phyloP scores from a whole-genome alignment of 169 alveolate genomes.

The Pseudocohnilembus persalinus region DNA sequence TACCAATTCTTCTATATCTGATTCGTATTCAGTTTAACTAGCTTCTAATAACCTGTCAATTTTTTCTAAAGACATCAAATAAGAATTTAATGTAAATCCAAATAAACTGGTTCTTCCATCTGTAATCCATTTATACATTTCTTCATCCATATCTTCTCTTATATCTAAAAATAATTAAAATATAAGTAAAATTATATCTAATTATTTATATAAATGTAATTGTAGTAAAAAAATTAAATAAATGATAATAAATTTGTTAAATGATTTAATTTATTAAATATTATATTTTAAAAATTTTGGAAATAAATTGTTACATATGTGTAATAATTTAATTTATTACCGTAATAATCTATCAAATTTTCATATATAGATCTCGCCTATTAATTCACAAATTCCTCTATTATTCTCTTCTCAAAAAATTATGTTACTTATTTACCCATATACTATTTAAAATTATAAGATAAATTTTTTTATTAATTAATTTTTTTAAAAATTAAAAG shows the following conservation, averaged over 20 bases:
- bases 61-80: neutral
- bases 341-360: neutral
- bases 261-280: too few relatives aligned
- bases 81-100: neutral
- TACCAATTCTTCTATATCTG: neutral
- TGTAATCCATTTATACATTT: neutral
- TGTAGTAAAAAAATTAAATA: too few relatives aligned
- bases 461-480: too few relatives aligned
- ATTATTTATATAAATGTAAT: too few relatives aligned
- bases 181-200: too few relatives aligned
- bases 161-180: too few relatives aligned
- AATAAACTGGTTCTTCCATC: neutral
- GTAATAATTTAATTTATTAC: neutral
- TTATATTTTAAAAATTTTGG: neutral
- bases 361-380: neutral
- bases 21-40: neutral
- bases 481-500: too few relatives aligned
- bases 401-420: neutral
- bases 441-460: neutral
- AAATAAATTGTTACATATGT: too few relatives aligned
- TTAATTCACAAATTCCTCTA: neutral
- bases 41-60: neutral
- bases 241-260: too few relatives aligned
- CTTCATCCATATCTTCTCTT: neutral
- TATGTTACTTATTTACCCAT: neutral